phyloP scores from a whole-genome alignment of 768 basidiomycete genomes.

The Mycena rebaudengoi region DNA sequence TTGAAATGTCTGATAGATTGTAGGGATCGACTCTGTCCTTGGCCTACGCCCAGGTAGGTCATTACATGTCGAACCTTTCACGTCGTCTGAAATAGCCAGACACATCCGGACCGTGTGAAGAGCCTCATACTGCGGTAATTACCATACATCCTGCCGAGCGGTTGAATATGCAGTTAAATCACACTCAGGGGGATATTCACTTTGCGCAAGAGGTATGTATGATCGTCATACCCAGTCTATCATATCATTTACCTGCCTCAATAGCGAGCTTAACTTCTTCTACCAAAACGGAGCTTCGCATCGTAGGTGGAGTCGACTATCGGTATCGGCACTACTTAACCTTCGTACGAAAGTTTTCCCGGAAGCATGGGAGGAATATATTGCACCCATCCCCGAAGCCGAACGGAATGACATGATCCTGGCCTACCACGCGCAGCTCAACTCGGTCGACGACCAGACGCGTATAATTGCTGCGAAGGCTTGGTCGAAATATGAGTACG shows the following conservation, averaged over 20 bases:
- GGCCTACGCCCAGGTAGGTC: constrained; percentile 86
- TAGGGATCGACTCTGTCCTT: constrained; percentile 89
- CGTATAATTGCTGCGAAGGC: constrained; percentile 79
- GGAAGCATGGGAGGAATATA: constrained; percentile 89
- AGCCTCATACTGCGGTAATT: constrained; percentile 76
- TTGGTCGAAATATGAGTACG: constrained; percentile 90
- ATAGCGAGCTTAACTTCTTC: constrained; percentile 89
- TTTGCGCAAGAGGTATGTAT: constrained; percentile 72
- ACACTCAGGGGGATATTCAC: constrained; percentile 84
- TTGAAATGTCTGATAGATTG: not conserved
- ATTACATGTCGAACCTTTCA: not conserved
- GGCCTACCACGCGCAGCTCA: constrained; percentile 86
- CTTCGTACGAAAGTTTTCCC: no score
- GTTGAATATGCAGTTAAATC: not conserved
- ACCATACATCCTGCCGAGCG: not conserved
- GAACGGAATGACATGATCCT: constrained; percentile 83
- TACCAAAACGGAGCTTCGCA: constrained; percentile 88
- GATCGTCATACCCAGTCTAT: not conserved
- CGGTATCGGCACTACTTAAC: no score
- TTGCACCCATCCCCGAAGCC: constrained; percentile 80
- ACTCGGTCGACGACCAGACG: constrained; percentile 71
- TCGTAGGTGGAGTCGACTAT: no score
- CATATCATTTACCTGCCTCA: not conserved
- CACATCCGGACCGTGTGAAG: constrained; percentile 84
- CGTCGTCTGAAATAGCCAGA: constrained; percentile 35